Evolutionary conservation across 208 protist genomes (phyloP).

Genomic region (Kentomonas sorsogonicus): DNA sequence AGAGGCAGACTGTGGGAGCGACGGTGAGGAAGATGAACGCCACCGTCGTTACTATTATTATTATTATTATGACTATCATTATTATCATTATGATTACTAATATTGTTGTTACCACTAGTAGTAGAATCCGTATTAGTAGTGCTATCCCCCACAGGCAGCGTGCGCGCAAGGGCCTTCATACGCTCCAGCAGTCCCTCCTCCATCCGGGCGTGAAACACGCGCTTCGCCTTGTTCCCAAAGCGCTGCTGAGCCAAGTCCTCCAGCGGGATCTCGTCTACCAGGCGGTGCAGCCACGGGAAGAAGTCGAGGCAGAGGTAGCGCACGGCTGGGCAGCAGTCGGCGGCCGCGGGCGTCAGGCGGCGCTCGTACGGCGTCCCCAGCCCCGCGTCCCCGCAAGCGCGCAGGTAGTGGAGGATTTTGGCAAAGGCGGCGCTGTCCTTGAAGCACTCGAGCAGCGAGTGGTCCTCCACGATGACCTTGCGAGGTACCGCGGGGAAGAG

Average conservation of each 20-base stretch:
- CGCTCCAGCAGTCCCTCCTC: constrained; percentile 31
- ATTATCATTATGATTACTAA: background rate
- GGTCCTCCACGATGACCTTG: constrained; percentile 68
- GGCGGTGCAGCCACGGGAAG: constrained; percentile 43
- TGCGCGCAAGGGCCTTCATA: constrained; percentile 40
- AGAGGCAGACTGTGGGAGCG: too few relatives aligned
- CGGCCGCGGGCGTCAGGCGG: constrained; percentile 9
- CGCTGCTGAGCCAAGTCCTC: constrained; percentile 74
- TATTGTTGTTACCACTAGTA: too few relatives aligned
- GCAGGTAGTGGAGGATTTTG: constrained; percentile 62
- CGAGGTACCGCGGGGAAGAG: constrained; percentile 20
- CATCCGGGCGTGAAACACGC: constrained; percentile 57
- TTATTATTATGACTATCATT: too few relatives aligned
- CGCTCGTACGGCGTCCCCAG: constrained; percentile 9
- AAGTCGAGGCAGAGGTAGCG: constrained; percentile 38
- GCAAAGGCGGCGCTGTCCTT: constrained; percentile 47
- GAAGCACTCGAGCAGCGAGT: constrained; percentile 55
- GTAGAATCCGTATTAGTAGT: too few relatives aligned
- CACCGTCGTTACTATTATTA: background rate
- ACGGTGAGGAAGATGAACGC: too few relatives aligned
- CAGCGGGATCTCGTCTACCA: constrained; percentile 68
- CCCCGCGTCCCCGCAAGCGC: constrained; percentile 42
- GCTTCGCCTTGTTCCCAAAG: constrained; percentile 85
- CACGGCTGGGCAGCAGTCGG: constrained; percentile 28
- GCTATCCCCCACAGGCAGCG: background rate